Evolutionary conservation across 169 alveolate genomes (phyloP).

Genomic region (Neospora caninum): DNA sequence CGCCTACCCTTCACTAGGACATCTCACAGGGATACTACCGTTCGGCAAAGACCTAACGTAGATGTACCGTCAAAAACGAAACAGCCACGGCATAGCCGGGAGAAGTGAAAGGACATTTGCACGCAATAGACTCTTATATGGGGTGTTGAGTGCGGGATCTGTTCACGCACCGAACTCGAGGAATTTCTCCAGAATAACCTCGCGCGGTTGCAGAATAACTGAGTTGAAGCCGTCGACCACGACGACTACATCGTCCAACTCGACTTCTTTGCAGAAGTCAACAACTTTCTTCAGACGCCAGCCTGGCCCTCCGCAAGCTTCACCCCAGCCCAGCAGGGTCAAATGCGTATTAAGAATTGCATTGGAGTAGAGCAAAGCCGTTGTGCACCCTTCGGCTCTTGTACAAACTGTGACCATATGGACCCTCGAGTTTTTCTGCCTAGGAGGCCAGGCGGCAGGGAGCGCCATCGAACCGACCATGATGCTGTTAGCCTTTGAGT

Average conservation of each 20-base stretch:
- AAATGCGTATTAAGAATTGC: constrained; percentile 14
- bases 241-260: constrained; percentile 31
- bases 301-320: constrained; percentile 22
- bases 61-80: no score
- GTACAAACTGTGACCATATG: constrained; percentile 52
- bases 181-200: constrained; percentile 49
- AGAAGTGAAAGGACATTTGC: no score
- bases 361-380: constrained; percentile 29
- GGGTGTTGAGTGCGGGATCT: neutral
- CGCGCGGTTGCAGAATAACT: constrained; percentile 36
- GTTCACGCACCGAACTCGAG: constrained; percentile 36
- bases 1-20: no score
- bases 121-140: no score
- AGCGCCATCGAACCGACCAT: no score
- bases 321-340: constrained; percentile 43
- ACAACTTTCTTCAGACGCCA: constrained; percentile 21
- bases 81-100: no score
- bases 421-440: constrained; percentile 8
- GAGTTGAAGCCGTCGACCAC: constrained; percentile 39
- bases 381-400: constrained; percentile 42
- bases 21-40: no score
- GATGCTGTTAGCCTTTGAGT: no score
- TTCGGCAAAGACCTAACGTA: no score
- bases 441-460: neutral
- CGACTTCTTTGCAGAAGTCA: constrained; percentile 36